phyloP scores from a whole-genome alignment of 1,139 yeast genomes.

The Candida neerlandica region DNA sequence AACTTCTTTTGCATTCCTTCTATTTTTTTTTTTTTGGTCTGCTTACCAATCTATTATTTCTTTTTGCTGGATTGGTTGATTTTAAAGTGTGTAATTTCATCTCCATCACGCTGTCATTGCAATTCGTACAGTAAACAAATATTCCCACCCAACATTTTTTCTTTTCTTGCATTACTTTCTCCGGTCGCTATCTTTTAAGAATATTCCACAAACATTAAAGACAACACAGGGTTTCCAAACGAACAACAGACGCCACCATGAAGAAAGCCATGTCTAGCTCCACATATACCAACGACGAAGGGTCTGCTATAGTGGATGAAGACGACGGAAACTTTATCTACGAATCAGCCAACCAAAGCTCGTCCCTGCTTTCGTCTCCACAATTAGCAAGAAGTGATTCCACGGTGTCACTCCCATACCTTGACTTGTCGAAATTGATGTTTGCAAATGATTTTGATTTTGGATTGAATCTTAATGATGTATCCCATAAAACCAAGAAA shows the following conservation, averaged over 20 bases:
- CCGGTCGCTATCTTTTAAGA: too few species aligned
- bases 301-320: slow-evolving; percentile 11
- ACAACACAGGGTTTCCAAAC: too few species aligned
- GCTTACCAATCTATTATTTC: too few species aligned
- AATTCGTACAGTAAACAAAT: too few species aligned
- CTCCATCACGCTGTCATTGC: too few species aligned
- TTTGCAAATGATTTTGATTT: slow-evolving; percentile 48
- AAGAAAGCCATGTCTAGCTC: neutral
- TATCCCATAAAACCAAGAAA: slow-evolving; percentile 39
- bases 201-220: neutral
- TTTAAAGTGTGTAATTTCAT: too few species aligned
- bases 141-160: neutral
- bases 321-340: slow-evolving; percentile 5
- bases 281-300: neutral
- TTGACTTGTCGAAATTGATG: slow-evolving; percentile 41
- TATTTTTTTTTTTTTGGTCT: too few species aligned
- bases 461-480: slow-evolving; percentile 43
- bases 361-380: slow-evolving; percentile 14
- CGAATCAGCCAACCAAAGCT: slow-evolving; percentile 11
- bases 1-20: too few species aligned
- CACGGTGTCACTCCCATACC: slow-evolving; percentile 34
- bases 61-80: too few species aligned
- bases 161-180: neutral
- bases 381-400: slow-evolving; percentile 32
- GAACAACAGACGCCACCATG: slow-evolving; percentile 1